phyloP scores from a whole-genome alignment of 352 stramenopile genomes.

The Globisporangium recalcitrans region DNA sequence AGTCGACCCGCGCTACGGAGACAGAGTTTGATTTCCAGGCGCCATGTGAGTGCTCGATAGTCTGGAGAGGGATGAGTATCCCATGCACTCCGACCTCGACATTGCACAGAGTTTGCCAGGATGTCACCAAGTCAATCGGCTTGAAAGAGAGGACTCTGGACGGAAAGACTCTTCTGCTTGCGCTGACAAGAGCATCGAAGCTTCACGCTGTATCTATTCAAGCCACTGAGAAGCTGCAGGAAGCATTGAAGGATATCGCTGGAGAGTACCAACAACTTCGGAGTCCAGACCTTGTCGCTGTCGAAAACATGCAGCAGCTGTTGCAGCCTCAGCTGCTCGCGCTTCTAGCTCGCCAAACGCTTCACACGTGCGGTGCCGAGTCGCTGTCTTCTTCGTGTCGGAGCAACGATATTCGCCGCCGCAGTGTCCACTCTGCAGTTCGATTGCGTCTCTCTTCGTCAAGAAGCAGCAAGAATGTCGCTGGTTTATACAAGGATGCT shows the following conservation, averaged over 20 bases:
- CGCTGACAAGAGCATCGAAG: conserved; percentile 28
- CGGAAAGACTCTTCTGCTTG: conserved; percentile 28
- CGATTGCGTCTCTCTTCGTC: conserved; percentile 27
- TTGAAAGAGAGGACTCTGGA: conserved; percentile 50
- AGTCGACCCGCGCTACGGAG: conserved; percentile 10
- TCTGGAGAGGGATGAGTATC: conserved; percentile 28
- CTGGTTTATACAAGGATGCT: not conserved
- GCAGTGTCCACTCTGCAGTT: conserved; percentile 64
- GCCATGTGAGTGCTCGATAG: conserved; percentile 31
- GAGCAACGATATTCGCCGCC: conserved; percentile 27
- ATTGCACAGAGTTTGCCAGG: conserved; percentile 30
- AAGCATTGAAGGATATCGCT: conserved; percentile 16
- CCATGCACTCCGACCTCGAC: conserved; percentile 27
- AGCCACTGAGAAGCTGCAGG: conserved; percentile 20
- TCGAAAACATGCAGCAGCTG: conserved; percentile 37
- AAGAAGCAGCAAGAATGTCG: not conserved
- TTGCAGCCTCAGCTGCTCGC: conserved; percentile 37
- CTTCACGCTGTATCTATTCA: conserved; percentile 15
- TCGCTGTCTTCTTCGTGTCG: conserved; percentile 18
- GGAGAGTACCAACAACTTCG: conserved; percentile 37
- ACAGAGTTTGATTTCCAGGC: conserved; percentile 14
- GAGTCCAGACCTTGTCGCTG: conserved; percentile 30
- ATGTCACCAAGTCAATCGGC: conserved; percentile 28
- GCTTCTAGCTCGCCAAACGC: conserved; percentile 27
- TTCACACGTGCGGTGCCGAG: conserved; percentile 36